Evolutionary conservation across 2,329 filamentous ascomycete species (phyloP), one percentile per base, ranked within the genome.

Genomic region (Pestalotiopsis sp.): DNA sequence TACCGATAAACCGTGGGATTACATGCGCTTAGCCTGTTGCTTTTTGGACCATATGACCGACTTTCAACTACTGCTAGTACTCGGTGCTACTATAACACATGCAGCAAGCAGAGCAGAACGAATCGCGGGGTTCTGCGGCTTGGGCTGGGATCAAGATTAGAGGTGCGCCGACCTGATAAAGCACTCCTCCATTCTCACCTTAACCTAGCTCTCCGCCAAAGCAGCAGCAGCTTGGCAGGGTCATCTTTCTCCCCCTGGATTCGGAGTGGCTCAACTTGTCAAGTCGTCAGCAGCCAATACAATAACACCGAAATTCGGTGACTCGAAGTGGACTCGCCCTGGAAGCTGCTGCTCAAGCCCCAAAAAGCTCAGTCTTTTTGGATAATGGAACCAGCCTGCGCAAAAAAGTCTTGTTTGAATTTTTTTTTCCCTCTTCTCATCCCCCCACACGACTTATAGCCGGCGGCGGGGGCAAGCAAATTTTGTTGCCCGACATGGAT

Each of bases 261-360:
- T 20, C 45, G 45, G 45, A 52, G 17, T 62, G 59, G 36, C 36
- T 39, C 27, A 23, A 39, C 9, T 14, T 13, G n/a, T 39, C 7
- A 23, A 39, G 6, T 14, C 27, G n/a, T 39, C 7, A 39, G 31
- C 59, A 62, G 20, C 59, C 59, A 62, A 62, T 62, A 62, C 59
- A 41, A 62, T 39, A 39, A 62, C 59, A 62, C 59, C 59, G 59
- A 62, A 62, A 36, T 39, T 27, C 59, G 31, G 59, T 62, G 59
- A 62, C 59, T 36, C 7, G 13, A 20, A 20, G 59, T 62, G 59
- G 27, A 41, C n/a, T 52, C 45, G 45, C 45, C 45, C 45, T 52
- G 45, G 6, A 52, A 23, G 17, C 11, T 52, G 45, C 45, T 52
- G 17, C 45, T 20, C 17, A 52, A 52, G 17, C 17, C 45, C 45